Percentiles rank a stretch among this genome's conserved stretches.
Conservation (phyloP, 306 rosid species). For the Cicer cuneatum region DNA sequence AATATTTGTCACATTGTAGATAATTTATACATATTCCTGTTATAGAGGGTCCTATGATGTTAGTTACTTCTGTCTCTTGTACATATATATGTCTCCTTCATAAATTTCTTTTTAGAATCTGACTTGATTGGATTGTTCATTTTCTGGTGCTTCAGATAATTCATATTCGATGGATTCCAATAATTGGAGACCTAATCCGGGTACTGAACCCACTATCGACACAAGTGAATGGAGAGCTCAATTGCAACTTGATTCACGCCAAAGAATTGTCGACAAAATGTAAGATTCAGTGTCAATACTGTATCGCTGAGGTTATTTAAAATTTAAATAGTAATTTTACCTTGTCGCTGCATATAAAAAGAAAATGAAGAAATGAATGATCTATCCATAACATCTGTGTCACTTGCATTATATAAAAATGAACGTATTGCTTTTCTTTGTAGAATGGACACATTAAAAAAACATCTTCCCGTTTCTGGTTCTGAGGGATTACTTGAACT, state of each 20-base stretch:
- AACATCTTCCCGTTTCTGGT: conserved; percentile 68
- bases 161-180: conserved; percentile 48
- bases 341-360: neutral
- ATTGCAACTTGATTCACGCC: conserved; percentile 52
- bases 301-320: conserved; percentile 12
- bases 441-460: conserved; percentile 79
- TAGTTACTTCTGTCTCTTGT: conserved; percentile 1
- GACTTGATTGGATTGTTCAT: conserved; percentile 17
- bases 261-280: conserved; percentile 61
- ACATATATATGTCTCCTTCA: neutral
- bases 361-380: neutral
- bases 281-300: conserved; percentile 42
- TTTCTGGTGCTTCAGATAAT: conserved; percentile 32
- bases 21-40: neutral
- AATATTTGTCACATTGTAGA: neutral
- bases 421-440: conserved; percentile 21
- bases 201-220: conserved; percentile 48
- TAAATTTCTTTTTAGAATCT: conserved; percentile 31
- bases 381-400: conserved; percentile 12
- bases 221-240: conserved; percentile 61
- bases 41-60: conserved; percentile 1
- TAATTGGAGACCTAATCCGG: conserved; percentile 57
- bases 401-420: conserved; percentile 7
- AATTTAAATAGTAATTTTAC: conserved; percentile 6
- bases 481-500: conserved; percentile 69